These are phyloP conservation scores for Fibroporia radiculosa DNA, from an alignment of 768 basidiomycete species.

Conservation along the genomic window DNA sequence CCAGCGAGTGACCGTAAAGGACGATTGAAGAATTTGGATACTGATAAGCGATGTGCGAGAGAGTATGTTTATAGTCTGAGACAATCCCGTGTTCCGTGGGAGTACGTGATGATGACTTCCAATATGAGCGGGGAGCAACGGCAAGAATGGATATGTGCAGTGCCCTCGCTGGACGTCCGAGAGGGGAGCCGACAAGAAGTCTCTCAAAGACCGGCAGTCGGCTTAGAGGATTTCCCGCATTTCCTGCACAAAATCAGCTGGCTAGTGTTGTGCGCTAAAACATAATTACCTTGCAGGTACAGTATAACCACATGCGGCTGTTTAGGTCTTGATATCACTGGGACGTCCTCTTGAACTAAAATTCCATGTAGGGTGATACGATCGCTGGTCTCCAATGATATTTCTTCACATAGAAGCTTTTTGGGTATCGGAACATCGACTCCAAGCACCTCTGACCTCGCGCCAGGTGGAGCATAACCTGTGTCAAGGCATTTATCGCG, in stretches of 20 bases:
- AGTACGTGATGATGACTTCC: conserved; percentile 32
- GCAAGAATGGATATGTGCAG: conserved; percentile 25
- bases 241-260: conserved; percentile 25
- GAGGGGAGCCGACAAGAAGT: conserved; percentile 17
- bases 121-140: conserved; percentile 42
- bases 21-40: conserved; percentile 29
- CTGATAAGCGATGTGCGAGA: conserved; percentile 23
- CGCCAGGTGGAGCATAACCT: conserved; percentile 25
- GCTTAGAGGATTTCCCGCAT: conserved; percentile 41
- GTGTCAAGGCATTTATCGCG: not conserved
- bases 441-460: conserved; percentile 28
- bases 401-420: conserved; percentile 22
- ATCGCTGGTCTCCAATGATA: conserved; percentile 17
- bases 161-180: not conserved
- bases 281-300: conserved; percentile 27
- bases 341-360: conserved; percentile 12
- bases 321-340: not conserved
- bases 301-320: conserved; percentile 22
- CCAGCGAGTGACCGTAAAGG: conserved; percentile 43
- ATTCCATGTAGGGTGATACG: conserved; percentile 20
- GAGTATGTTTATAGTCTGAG: conserved; percentile 30
- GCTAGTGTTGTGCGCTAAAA: not conserved
- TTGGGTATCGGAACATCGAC: conserved; percentile 15
- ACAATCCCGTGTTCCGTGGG: conserved; percentile 34
- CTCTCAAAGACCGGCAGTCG: conserved; percentile 36